Base-by-base conservation (phyloP, 768 basidiomycete genomes). In the Leccinellum albellum region DNA sequence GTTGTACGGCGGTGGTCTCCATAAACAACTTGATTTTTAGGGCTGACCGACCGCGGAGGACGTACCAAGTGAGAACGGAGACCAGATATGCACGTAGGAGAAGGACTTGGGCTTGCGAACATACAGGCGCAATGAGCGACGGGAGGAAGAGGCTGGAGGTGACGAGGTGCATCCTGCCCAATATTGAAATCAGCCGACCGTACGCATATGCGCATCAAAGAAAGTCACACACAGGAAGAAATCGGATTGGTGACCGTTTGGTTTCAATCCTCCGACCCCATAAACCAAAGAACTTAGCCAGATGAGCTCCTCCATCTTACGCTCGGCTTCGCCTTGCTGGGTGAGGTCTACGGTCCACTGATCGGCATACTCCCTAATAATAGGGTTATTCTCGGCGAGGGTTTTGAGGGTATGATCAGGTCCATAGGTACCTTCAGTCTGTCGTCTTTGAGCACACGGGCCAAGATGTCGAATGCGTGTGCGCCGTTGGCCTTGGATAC, bases 231-330 rank as follows among this genome's bases (percentile, higher is more conserved):
- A 88, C 86, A 76, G 52, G 74, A 82, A 79, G 68, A 89, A 88
- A 33, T 73, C 63, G 1, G 62, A 37, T 37, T 14, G 46, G 44
- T 61, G 58, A 54, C 88, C 82, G 1, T 78, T 80, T 24, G 78
- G 75, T 66, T 83, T 70, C 75, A 78, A 82, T 4, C 82, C 86
- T 6, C 77, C 79, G 20, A 83, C 72, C 2, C 78, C 83, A 58
- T 84, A 90, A 21, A 85, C 61, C n/a, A 87, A 55, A 0, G 73
- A 72, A 45, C 74, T 78, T 17, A 79, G 69, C 83, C 86, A 90
- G 6, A 73, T 64, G 4, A 91, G 60, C 61, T 91, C 87, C 60
- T 85, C 84, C 24, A 85, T 74, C 67, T 87, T 89, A 17, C 73
- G 67, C n/a, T 77, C 74, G 6, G 84, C 61, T 59, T 78, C 74